Evolutionary conservation across 208 protist species (phyloP).

Genomic region (Trypanosoma lewisi): DNA sequence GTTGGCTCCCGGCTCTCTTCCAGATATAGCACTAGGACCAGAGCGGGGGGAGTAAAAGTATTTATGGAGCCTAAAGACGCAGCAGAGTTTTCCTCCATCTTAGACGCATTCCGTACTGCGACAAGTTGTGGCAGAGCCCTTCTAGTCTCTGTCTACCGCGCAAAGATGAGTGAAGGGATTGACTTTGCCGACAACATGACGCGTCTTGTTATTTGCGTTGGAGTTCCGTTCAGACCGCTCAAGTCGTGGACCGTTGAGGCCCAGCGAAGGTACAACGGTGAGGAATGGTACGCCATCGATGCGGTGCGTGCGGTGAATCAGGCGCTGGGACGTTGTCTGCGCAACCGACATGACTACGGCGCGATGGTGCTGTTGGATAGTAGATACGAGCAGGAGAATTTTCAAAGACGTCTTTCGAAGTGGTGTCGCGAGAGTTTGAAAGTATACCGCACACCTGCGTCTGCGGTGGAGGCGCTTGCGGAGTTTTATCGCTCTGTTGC

Average conservation of each 20-base stretch:
- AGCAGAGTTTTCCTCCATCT: slow-evolving; percentile 12
- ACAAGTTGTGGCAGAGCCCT: slow-evolving; percentile 25
- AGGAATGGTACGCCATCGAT: slow-evolving; percentile 89
- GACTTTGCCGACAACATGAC: slow-evolving; percentile 94
- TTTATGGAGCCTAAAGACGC: slow-evolving; percentile 23
- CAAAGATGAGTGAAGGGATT: slow-evolving; percentile 95
- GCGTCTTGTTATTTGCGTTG: slow-evolving; percentile 93
- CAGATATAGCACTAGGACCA: background rate
- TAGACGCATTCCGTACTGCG: slow-evolving; percentile 19
- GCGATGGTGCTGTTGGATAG: slow-evolving; percentile 93
- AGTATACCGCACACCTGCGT: slow-evolving; percentile 18
- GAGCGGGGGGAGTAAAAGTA: slow-evolving; percentile 3
- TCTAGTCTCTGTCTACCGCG: slow-evolving; percentile 93
- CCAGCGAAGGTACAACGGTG: slow-evolving; percentile 64
- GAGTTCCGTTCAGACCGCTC: slow-evolving; percentile 78
- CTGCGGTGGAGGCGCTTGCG: slow-evolving; percentile 12
- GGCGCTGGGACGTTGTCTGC: slow-evolving; percentile 94
- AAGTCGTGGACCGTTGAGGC: slow-evolving; percentile 55
- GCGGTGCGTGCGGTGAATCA: slow-evolving; percentile 95
- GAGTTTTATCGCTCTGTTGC: slow-evolving; percentile 12
- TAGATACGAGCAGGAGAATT: slow-evolving; percentile 50
- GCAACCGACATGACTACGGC: slow-evolving; percentile 93
- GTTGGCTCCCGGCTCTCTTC: slow-evolving; percentile 20
- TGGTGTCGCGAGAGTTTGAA: slow-evolving; percentile 55
- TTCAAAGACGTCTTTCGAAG: slow-evolving; percentile 39